Conservation (phyloP, 768 basidiomycete species). For the Boletus coccyginus region DNA sequence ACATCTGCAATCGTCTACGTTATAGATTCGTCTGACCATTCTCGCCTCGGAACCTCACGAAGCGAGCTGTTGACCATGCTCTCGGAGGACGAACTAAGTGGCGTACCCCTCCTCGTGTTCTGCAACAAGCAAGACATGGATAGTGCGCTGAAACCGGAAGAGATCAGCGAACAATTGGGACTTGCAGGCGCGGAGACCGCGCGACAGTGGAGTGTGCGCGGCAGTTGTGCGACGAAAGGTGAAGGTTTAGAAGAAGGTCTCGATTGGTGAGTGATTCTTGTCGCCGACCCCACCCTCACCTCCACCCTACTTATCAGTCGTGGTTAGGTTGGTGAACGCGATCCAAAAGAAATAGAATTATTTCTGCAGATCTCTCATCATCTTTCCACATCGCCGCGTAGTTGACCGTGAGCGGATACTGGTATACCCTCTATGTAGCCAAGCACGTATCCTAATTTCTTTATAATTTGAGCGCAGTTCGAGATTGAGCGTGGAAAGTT, state of each 20-base stretch:
- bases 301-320: neutral
- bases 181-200: conserved; percentile 93
- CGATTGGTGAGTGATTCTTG: conserved; percentile 71
- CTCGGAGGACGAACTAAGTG: conserved; percentile 90
- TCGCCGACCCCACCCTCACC: neutral
- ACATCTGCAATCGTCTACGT: conserved; percentile 99
- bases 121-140: conserved; percentile 92
- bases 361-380: conserved; percentile 4
- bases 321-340: conserved; percentile 78
- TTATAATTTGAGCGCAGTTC: conserved; percentile 18
- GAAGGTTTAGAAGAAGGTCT: conserved; percentile 96
- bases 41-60: conserved; percentile 79
- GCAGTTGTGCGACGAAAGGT: conserved; percentile 93
- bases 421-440: conserved; percentile 26
- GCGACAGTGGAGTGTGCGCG: conserved; percentile 95
- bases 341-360: conserved; percentile 74
- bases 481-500: neutral
- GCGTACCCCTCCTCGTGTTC: conserved; percentile 93
- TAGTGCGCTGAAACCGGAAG: conserved; percentile 88
- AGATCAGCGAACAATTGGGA: conserved; percentile 91
- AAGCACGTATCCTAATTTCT: conserved; percentile 23
- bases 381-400: conserved; percentile 24
- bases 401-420: conserved; percentile 21
- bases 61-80: conserved; percentile 92
- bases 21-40: conserved; percentile 88